These are phyloP conservation scores for Fusarium cyanostomum DNA, from an alignment of 2,329 filamentous ascomycete genomes.

Conservation along the genomic window DNA sequence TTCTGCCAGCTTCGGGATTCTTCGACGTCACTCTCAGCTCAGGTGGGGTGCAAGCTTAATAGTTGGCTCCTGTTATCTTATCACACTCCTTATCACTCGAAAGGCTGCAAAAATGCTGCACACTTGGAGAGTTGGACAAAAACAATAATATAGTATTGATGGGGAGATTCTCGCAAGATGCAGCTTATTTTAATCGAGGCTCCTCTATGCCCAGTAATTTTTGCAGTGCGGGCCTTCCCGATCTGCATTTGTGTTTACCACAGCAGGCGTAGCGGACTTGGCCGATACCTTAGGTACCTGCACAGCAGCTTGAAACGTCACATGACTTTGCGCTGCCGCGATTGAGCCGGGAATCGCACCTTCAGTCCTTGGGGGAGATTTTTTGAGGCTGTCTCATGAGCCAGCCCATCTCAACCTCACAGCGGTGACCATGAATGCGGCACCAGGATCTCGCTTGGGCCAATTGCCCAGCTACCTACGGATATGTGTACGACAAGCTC, in stretches of 20 bases:
- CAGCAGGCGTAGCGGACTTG: no score
- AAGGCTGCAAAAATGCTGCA: no score
- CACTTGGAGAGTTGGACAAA: no score
- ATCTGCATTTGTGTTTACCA: no score
- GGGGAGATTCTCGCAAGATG: no score
- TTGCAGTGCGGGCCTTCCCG: no score
- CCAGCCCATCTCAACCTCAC: conserved; percentile 34
- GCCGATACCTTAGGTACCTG: neutral
- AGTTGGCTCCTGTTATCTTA: conserved; percentile 40
- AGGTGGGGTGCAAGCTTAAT: conserved; percentile 36
- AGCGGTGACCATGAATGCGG: conserved; percentile 51
- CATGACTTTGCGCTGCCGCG: conserved; percentile 33
- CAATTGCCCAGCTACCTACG: conserved; percentile 55
- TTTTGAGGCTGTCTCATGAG: conserved; percentile 28
- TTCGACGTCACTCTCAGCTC: conserved; percentile 48
- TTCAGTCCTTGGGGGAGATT: conserved; percentile 37
- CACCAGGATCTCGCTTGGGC: conserved; percentile 48
- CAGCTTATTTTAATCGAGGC: no score
- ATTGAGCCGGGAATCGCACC: conserved; percentile 23
- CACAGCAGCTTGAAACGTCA: conserved; percentile 17
- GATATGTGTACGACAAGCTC: conserved; percentile 54
- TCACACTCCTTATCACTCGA: no score
- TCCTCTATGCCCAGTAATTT: no score
- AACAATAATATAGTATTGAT: no score
- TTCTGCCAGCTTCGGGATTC: conserved; percentile 43